These are phyloP conservation scores for Gonium pectorale DNA, from an alignment of 139 green algal genomes.

Conservation along the genomic window DNA sequence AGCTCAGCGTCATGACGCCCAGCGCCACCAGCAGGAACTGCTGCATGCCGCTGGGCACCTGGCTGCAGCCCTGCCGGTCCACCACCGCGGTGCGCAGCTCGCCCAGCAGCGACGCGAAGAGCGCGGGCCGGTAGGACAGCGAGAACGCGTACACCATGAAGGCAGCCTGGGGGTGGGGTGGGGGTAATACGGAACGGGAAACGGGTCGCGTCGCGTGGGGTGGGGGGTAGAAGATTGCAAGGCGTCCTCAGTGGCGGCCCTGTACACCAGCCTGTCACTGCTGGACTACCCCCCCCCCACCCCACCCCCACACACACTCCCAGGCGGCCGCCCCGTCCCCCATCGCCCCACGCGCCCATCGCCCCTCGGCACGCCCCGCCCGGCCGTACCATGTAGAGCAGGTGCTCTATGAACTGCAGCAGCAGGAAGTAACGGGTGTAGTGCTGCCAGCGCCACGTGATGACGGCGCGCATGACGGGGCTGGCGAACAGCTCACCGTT, in stretches of 20 bases:
- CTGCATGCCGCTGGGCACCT: slow-evolving; percentile 24
- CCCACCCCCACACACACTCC: too few species aligned
- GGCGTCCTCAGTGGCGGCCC: too few species aligned
- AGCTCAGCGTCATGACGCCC: slow-evolving; percentile 18
- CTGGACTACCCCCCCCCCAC: too few species aligned
- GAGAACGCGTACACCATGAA: slow-evolving; percentile 39
- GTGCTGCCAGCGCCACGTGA: slow-evolving; percentile 38
- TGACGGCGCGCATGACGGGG: slow-evolving; percentile 35
- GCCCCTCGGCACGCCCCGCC: neutral
- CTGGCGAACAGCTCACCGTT: slow-evolving; percentile 40
- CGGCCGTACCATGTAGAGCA: slow-evolving; percentile 20
- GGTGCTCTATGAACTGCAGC: slow-evolving; percentile 43
- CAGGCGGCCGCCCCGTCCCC: too few species aligned
- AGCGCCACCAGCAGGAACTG: slow-evolving; percentile 13
- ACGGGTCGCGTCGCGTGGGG: too few species aligned
- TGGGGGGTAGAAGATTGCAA: too few species aligned
- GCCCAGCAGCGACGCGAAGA: slow-evolving; percentile 5
- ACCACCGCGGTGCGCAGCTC: neutral
- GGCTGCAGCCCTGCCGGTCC: neutral
- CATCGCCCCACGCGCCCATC: too few species aligned
- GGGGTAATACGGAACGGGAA: too few species aligned
- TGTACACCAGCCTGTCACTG: too few species aligned
- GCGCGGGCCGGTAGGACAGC: slow-evolving; percentile 12
- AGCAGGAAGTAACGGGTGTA: slow-evolving; percentile 45
- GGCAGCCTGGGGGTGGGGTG: too few species aligned